Conservation (phyloP, 768 basidiomycete genomes). For the Termitomyces sp. region DNA sequence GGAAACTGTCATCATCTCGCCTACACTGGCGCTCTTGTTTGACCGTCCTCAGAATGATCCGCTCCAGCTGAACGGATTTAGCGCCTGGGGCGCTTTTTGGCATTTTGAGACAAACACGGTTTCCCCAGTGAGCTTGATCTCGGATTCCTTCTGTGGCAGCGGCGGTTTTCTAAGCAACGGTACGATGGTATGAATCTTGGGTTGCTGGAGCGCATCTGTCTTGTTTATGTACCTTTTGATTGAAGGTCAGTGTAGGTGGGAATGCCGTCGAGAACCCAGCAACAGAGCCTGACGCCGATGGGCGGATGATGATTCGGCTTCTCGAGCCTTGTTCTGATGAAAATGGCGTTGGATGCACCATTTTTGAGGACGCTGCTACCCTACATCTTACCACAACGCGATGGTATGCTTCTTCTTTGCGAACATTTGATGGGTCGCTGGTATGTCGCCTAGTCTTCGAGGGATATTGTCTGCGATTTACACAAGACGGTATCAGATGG, state of each 20-base stretch:
- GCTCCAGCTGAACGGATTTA: slow-evolving; percentile 2
- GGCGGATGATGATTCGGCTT: slow-evolving; percentile 30
- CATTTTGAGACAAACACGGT: slow-evolving; percentile 7
- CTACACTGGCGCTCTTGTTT: slow-evolving; percentile 5
- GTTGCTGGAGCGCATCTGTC: background rate
- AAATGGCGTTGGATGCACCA: slow-evolving; percentile 22
- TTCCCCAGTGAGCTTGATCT: slow-evolving; percentile 2
- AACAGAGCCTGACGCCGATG: slow-evolving; percentile 19
- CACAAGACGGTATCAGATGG: slow-evolving; percentile 14
- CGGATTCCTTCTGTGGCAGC: slow-evolving; percentile 7
- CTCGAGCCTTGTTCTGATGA: slow-evolving; percentile 32
- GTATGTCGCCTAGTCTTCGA: slow-evolving; percentile 5
- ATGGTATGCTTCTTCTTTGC: slow-evolving; percentile 36
- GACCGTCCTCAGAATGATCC: slow-evolving; percentile 7
- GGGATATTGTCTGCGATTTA: background rate
- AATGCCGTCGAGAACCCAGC: slow-evolving; percentile 19
- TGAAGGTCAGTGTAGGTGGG: slow-evolving; percentile 24
- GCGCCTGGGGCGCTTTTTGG: slow-evolving; percentile 10
- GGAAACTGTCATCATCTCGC: slow-evolving; percentile 5
- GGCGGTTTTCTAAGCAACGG: slow-evolving; percentile 10
- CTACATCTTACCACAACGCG: slow-evolving; percentile 30
- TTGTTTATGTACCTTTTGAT: background rate
- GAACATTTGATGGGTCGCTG: slow-evolving; percentile 26
- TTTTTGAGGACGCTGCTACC: slow-evolving; percentile 29
- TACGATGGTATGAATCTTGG: slow-evolving; percentile 5